Percentiles rank a stretch among this genome's conserved stretches.
Evolutionary conservation across 805 yeast species (phyloP).

Genomic region (Saccharomycopsis sp.): DNA sequence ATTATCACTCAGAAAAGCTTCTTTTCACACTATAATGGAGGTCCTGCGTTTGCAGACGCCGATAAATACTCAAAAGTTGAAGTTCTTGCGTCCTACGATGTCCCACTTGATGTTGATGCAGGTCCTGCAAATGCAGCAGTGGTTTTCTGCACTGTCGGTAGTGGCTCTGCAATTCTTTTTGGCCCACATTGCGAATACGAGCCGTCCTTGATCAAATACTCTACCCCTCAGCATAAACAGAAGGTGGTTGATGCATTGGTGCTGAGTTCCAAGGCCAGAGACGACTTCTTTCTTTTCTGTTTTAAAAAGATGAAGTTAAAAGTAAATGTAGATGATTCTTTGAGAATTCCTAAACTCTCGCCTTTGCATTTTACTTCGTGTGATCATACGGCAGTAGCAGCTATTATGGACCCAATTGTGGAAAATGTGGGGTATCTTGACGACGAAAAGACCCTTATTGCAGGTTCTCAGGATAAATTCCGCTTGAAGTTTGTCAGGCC

Average conservation of each 20-base stretch:
- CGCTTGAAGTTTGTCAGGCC: slow-evolving; percentile 35
- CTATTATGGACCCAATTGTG: slow-evolving; percentile 31
- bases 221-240: slow-evolving; percentile 26
- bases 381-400: slow-evolving; percentile 27
- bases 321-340: slow-evolving; percentile 48
- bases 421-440: slow-evolving; percentile 31
- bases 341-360: slow-evolving; percentile 57
- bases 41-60: slow-evolving; percentile 78
- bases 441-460: slow-evolving; percentile 35
- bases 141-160: slow-evolving; percentile 58
- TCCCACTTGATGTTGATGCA: slow-evolving; percentile 43
- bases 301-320: slow-evolving; percentile 57
- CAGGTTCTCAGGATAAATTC: slow-evolving; percentile 52
- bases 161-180: slow-evolving; percentile 67
- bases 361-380: slow-evolving; percentile 53
- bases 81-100: slow-evolving; percentile 64
- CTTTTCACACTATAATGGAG: slow-evolving; percentile 74
- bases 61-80: slow-evolving; percentile 53
- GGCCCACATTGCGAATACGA: slow-evolving; percentile 91
- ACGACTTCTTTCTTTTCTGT: slow-evolving; percentile 49
- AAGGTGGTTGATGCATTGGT: slow-evolving; percentile 36
- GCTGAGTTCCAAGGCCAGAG: slow-evolving; percentile 41
- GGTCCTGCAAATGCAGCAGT: slow-evolving; percentile 55
- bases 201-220: slow-evolving; percentile 42
- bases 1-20: background rate